Evolutionary conservation across 1,284 basidiomycete genomes (phyloP), one percentile per base, ranked within the genome.

Genomic region (Ustilago tritici): DNA sequence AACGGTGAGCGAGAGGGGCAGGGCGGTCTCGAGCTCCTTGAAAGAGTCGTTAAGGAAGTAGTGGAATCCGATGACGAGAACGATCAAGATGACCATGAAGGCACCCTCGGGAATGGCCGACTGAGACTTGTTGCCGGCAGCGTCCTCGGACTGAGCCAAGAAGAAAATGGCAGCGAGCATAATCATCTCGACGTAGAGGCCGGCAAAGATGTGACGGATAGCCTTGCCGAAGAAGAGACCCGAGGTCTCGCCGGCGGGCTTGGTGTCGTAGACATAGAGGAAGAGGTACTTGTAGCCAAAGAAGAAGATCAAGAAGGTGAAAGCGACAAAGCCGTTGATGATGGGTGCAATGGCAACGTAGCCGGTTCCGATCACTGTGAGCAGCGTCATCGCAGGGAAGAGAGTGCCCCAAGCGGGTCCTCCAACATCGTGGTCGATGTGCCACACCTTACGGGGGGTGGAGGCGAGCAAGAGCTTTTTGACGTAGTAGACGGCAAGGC

Each of bases 181-280:
- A 40, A 86, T 62, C 67, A 76, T 75, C 63, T 81, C 78, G 63
- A 86, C 70, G 69, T 86, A 86, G 19, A 85, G 77, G 4, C 95
- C 96, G n/a, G 95, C 93, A 81, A 98, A 98, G 49, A 96, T 86
- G 83, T 98, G 95, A 61, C 92, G 91, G 52, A 99, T 91, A 1
- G 97, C 96, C 87, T 92, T 94, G 53, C 95, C 95, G 89, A 96
- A 98, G 89, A 98, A 98, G 56, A 93, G 87, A 0, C 96, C 96
- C 34, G 95, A 95, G 0, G 96, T 98, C 79, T 99, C 96, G 58
- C 88, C 88, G 3, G 89, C 88, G 0, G 90, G 87, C 15, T 92
- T 91, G 84, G 93, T 92, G 76, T 95, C 92, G 83, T 84, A 86
- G 46, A 92, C 91, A 82, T 85, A 87, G 59, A 86, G 83, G 81